A percentile compares a stretch with the other conserved stretches of the same genome.
Conservation (phyloP, 2,329 filamentous ascomycete genomes). For the Stagonosporopsis rhizophila region DNA sequence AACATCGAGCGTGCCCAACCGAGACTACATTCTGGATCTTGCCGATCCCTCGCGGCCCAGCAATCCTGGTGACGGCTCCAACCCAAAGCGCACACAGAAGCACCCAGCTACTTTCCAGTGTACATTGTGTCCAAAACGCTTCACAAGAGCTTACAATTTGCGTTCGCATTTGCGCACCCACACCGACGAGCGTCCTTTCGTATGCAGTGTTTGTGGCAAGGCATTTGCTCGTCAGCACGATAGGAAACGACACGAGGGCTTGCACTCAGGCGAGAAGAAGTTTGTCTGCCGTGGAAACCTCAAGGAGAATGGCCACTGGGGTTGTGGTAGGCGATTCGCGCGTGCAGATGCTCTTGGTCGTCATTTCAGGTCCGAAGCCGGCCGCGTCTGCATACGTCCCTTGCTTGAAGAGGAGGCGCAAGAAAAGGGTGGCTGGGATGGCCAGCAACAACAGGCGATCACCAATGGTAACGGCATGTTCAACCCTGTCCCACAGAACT, state of each 20-base stretch:
- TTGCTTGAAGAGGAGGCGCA: constrained; percentile 92
- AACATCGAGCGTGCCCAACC: constrained; percentile 61
- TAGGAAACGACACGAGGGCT: constrained; percentile 92
- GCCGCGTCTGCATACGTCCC: constrained; percentile 96
- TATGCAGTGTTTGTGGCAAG: constrained; percentile 96
- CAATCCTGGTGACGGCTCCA: constrained; percentile 44
- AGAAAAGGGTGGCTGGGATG: constrained; percentile 70
- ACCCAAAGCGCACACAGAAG: constrained; percentile 87
- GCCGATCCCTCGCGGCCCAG: constrained; percentile 86
- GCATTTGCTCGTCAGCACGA: constrained; percentile 98
- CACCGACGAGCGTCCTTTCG: constrained; percentile 95
- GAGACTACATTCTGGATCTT: constrained; percentile 85
- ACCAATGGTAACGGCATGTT: constrained; percentile 54
- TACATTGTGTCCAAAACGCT: constrained; percentile 89
- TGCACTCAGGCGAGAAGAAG: constrained; percentile 98
- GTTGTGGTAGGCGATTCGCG: constrained; percentile 90
- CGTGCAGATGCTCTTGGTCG: constrained; percentile 92
- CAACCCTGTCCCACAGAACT: constrained; percentile 41
- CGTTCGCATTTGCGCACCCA: constrained; percentile 95
- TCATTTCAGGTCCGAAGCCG: constrained; percentile 95
- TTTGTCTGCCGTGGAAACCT: constrained; percentile 95
- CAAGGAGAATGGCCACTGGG: constrained; percentile 84
- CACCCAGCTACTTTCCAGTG: constrained; percentile 98
- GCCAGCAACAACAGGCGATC: constrained; percentile 64
- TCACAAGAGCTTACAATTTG: constrained; percentile 95